These are phyloP conservation scores for Cryphonectria radicalis DNA, from an alignment of 2,329 filamentous ascomycete genomes.

Conservation along the genomic window DNA sequence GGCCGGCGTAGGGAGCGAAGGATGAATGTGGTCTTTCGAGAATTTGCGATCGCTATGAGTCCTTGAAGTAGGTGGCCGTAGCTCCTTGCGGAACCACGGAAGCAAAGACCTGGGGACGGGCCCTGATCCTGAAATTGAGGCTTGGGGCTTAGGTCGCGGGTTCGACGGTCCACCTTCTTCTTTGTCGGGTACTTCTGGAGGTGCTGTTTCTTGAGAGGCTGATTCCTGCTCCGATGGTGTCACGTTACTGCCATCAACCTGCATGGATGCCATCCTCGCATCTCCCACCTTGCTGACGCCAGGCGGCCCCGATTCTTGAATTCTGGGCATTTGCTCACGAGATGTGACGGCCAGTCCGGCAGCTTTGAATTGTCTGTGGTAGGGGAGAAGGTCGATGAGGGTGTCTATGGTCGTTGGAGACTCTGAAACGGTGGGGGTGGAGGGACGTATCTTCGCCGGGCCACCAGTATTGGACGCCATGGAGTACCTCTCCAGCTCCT, in stretches of 20 bases:
- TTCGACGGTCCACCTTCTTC: neutral
- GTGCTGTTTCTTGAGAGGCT: neutral
- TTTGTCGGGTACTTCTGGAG: neutral
- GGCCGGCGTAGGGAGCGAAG: conserved; percentile 22
- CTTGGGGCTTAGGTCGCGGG: neutral
- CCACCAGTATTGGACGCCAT: conserved; percentile 44
- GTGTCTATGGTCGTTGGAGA: conserved; percentile 54
- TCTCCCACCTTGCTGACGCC: neutral
- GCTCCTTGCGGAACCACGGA: conserved; percentile 22
- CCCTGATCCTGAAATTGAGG: neutral
- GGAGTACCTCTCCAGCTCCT: conserved; percentile 47
- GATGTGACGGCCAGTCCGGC: conserved; percentile 63
- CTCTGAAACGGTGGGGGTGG: conserved; percentile 46
- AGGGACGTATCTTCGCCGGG: conserved; percentile 39
- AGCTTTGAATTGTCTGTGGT: conserved; percentile 55
- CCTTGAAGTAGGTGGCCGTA: neutral
- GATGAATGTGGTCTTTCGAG: conserved; percentile 26
- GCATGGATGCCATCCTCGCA: neutral
- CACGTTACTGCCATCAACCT: conserved; percentile 26
- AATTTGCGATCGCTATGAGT: conserved; percentile 19
- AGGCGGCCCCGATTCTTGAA: conserved; percentile 3
- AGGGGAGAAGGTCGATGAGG: conserved; percentile 57
- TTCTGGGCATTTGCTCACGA: conserved; percentile 43
- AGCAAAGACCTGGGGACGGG: conserved; percentile 17
- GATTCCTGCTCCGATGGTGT: conserved; percentile 24